Evolutionary conservation across 306 rosid species (phyloP), one percentile per base, ranked within the genome.

Genomic region (Sphenostylis stenocarpa): DNA sequence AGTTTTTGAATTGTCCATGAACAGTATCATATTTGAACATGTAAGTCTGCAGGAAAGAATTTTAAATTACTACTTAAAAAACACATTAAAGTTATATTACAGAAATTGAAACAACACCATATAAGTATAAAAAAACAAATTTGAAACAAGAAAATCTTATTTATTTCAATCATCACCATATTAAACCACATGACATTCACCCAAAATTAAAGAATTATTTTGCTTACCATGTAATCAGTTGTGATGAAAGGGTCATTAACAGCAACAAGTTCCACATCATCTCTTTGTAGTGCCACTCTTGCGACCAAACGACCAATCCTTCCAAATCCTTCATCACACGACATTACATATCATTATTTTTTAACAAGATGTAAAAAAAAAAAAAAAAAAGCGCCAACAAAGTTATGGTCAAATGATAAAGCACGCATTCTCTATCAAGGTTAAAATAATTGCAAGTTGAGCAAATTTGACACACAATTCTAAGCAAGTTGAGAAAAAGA

Each of bases 251-350:
- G 89, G 74, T 88, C 91, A 41, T 90, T 90, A 21, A 90, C 76
- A 56, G 91, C 92, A 34, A 88, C 91, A 33, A 90, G 92, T 72
- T 90, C 92, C 48, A 90, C 73, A 2, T 87, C 92, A 44, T 90
- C 91, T 55, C 91, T 87, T 73, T 82, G 87, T 28, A 87, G 28
- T 60, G 91, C 91, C n/a, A 87, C 87, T 61, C 91, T 90, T 1
- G 94, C 94, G 7, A 87, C 94, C 66, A 84, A 62, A 38, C 94
- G 90, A 0, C 90, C 91, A 55, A 90, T 90, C 60, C 90, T 84
- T 86, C 90, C 90, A 63, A 90, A 90, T 65, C 94, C 94, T 90
- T 77, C 72, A 80, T 71, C 65, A 2, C n/a, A 56, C n/a, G 23
- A 20, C 60, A 52, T 55, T 11, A 10, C 31, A 55, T 55, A 9